These are phyloP conservation scores for Mortierella antarctica DNA, from an alignment of 192 early-diverging fungal species.

Conservation along the genomic window DNA sequence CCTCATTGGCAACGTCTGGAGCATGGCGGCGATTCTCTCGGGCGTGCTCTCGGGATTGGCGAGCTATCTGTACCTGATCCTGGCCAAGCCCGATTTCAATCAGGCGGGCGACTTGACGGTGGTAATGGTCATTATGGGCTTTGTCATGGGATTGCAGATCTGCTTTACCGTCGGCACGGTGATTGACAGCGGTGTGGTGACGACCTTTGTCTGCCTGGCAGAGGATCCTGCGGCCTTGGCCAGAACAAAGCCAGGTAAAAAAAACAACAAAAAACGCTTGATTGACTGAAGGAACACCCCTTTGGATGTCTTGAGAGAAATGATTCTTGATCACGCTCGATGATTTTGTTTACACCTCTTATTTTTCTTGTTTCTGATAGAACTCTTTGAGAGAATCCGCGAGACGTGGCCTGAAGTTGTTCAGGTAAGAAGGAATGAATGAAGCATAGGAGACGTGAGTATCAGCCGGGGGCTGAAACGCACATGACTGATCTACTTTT, in stretches of 20 bases:
- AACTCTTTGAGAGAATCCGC: constrained; percentile 46
- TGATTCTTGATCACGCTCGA: not conserved
- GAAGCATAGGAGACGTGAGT: too few relatives aligned
- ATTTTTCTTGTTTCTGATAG: not conserved
- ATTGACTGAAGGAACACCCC: too few relatives aligned
- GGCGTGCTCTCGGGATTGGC: constrained; percentile 60
- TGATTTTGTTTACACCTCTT: not conserved
- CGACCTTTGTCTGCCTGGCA: constrained; percentile 95
- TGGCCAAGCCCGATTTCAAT: constrained; percentile 19
- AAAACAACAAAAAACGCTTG: too few relatives aligned
- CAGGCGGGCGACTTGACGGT: constrained; percentile 23
- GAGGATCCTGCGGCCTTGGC: constrained; percentile 85
- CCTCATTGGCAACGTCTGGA: constrained; percentile 89
- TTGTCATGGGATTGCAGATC: constrained; percentile 87
- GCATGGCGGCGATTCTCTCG: constrained; percentile 69
- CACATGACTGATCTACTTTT: too few relatives aligned
- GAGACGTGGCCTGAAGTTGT: constrained; percentile 53
- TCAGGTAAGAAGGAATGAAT: constrained; percentile 36
- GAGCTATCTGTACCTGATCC: constrained; percentile 58
- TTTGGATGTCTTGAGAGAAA: not conserved
- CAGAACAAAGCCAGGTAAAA: constrained; percentile 52
- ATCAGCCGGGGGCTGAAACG: too few relatives aligned
- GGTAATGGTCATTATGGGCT: constrained; percentile 69
- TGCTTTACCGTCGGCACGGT: constrained; percentile 83
- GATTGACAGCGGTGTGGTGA: constrained; percentile 89